Evolutionary conservation across 345 rosid species (phyloP).

Genomic region (Citrus sinensis): DNA sequence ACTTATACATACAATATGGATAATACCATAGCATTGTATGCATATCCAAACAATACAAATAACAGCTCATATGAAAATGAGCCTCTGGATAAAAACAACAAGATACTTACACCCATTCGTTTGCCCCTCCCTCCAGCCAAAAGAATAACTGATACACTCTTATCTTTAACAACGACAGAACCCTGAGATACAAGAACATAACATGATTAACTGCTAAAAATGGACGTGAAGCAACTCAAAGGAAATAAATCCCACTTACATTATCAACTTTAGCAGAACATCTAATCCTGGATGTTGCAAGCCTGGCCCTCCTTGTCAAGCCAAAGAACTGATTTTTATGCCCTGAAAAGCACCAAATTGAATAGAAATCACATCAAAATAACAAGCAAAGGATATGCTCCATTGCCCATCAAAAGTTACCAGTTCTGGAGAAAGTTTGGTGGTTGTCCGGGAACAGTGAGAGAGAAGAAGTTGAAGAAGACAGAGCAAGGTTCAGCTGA

Average conservation of each 20-base stretch:
- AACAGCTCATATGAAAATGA: not conserved
- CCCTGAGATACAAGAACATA: constrained; percentile 24
- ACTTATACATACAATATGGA: not conserved
- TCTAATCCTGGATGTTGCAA: constrained; percentile 18
- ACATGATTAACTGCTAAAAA: not conserved
- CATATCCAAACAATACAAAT: not conserved
- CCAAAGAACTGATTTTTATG: constrained; percentile 11
- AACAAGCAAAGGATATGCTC: not conserved
- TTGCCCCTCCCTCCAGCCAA: constrained; percentile 94
- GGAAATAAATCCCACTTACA: constrained; percentile 26
- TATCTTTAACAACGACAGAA: constrained; percentile 48
- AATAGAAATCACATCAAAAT: not conserved
- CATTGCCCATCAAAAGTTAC: not conserved
- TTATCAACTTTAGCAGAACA: constrained; percentile 37
- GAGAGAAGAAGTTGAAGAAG: constrained; percentile 15
- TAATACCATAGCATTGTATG: not conserved
- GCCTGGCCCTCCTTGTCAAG: constrained; percentile 22
- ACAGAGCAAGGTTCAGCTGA: constrained; percentile 26
- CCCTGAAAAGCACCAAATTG: constrained; percentile 28
- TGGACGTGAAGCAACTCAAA: not conserved
- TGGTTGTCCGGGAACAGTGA: not conserved
- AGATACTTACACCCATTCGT: constrained; percentile 78
- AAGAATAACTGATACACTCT: constrained; percentile 78
- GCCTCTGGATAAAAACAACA: not conserved
- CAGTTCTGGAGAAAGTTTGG: constrained; percentile 13